Evolutionary conservation across 352 stramenopile species (phyloP), one percentile per base, ranked within the genome.

Genomic region (Globisporangium middletonii): DNA sequence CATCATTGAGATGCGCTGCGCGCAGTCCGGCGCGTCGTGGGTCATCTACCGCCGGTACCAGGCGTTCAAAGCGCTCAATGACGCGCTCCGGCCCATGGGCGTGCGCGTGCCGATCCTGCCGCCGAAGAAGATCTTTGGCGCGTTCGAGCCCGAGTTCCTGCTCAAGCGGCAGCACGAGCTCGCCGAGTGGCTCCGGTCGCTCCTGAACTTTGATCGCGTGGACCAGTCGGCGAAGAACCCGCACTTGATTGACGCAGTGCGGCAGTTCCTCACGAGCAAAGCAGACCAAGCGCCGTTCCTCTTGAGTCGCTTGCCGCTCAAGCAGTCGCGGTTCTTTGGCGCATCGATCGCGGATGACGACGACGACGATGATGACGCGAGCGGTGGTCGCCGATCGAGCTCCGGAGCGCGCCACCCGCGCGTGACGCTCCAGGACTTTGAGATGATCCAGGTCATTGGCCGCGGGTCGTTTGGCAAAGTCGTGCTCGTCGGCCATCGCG

Each of bases 381-480:
- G 7, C 30, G 30, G 30, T 35, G 30, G 30, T 8, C 30, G 30
- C 30, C 30, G 30, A 35, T 35, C 30, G 30, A 35, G 30, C 7
- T 19, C 23, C 1, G 38, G 48, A 51, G 38, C 28, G 43, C 54
- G 57, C 61, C 2, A 37, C 58, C 13, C 15, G 49, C 30, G 70
- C 28, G 76, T 83, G 30, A 83, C 79, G 23, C 64, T 92, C 9
- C 64, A 83, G 35, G 75, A 92, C 44, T 92, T 92, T 61, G 79
- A 82, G 60, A 89, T 92, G 82, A 84, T 91, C 46, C 75, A 95
- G 55, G 89, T 97, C 27, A 88, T 98, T 55, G 92, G 92, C 8
- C 89, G 93, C 30, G 92, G 92, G 13, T 94, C 80, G 12, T 98
- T 97, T 49, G 92, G 92, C 27, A 97, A 97, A 71, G 92, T 92